Base-by-base conservation (phyloP, 2,329 filamentous ascomycete species). In the Macrophomina tecta region DNA sequence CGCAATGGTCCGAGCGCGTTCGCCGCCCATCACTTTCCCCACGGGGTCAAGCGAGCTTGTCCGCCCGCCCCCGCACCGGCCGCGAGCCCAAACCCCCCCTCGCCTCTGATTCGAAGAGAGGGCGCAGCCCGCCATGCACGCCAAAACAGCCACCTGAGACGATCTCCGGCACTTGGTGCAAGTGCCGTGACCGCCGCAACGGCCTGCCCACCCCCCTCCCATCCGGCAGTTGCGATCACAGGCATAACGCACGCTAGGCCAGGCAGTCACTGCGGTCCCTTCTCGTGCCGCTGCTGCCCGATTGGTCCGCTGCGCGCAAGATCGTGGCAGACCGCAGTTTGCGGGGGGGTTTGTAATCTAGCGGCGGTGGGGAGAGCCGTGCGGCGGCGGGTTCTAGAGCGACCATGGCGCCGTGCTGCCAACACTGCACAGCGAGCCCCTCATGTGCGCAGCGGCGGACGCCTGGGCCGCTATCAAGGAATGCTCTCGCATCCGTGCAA, bases 91-190 rank as follows among this genome's bases (percentile, higher is more conserved):
- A 40, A 4, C 36, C 36, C 6, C 6, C 4, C 16, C 42, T 45
- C 42, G 38, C 14, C 38, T 2, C 12, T 45, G 42, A 45, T 45
- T 45, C 16, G 42, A 45, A 9, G 42, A 38, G 11, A 12, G 36
- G 11, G 11, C 36, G 11, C 23, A 23, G 38, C 38, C 8, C 38
- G 14, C 38, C 38, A 40, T 14, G 38, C 2, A 14, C 42, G 1
- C 42, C 11, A 45, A 2, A 14, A 45, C 12, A 14, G 42, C 42
- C 16, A 45, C 16, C 46, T 49, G 46, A 45, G 46, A 49, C 46
- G 8, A 49, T 49, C 23, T 28, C 16, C 58, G 58, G 58, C 58
- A 62, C 36, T 38, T 38, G 16, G 48, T 49, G 45, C 32, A 38
- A 49, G 11, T 62, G 30, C 42, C 58, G 58, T 11, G 16, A 23